Conservation (phyloP, 306 rosid species). For the Cucurbita moschata region DNA sequence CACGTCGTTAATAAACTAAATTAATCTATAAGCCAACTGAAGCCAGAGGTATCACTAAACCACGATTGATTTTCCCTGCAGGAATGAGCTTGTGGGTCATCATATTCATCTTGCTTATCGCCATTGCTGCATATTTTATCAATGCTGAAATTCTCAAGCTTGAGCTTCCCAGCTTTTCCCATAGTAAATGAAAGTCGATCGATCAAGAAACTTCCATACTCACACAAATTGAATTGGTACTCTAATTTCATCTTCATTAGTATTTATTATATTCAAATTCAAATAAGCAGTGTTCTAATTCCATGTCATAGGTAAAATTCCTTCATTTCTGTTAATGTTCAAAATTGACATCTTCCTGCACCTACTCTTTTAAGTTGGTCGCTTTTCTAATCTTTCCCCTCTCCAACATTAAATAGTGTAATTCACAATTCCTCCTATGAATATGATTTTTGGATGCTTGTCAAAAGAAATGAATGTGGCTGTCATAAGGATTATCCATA, state of each 20-base stretch:
- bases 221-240: background rate
- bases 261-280: background rate
- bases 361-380: background rate
- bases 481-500: background rate
- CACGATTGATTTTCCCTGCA: conserved; percentile 10
- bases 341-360: background rate
- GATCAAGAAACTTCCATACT: background rate
- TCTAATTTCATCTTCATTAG: background rate
- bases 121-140: conserved; percentile 29
- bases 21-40: background rate
- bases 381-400: background rate
- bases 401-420: background rate
- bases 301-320: background rate
- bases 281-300: background rate
- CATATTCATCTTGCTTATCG: conserved; percentile 37
- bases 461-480: background rate
- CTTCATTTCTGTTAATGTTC: background rate
- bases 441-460: background rate
- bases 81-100: conserved; percentile 58
- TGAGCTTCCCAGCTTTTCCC: background rate
- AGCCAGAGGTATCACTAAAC: background rate
- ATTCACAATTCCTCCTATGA: background rate
- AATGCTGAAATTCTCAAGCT: conserved; percentile 13
- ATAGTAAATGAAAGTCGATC: background rate
- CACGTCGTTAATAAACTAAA: background rate